A percentile compares a stretch with the other conserved stretches of the same genome.
These are phyloP conservation scores for Arthrobotrys conoides DNA, from an alignment of 2,329 filamentous ascomycete species.

Conservation along the genomic window DNA sequence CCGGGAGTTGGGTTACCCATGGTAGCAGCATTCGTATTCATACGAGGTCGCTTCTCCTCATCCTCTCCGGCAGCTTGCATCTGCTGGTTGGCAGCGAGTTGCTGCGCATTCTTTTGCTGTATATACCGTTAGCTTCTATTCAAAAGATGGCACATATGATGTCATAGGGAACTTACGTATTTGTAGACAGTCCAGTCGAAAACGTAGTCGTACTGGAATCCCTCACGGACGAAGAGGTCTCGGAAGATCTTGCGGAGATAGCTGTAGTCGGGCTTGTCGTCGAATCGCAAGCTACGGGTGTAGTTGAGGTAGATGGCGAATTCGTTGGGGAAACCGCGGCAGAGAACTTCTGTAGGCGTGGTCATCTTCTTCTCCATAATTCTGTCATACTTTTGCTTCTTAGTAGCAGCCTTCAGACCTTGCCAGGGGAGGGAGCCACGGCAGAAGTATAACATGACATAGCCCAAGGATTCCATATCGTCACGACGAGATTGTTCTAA, in stretches of 20 bases:
- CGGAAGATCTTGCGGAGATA: constrained; percentile 99
- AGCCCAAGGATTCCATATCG: constrained; percentile 98
- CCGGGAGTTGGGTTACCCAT: constrained; percentile 63
- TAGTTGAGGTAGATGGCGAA: constrained; percentile 99
- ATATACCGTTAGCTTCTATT: constrained; percentile 47
- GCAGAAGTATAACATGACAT: constrained; percentile 99
- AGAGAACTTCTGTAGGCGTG: constrained; percentile 96
- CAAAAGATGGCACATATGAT: neutral
- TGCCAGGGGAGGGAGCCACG: constrained; percentile 99
- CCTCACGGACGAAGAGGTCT: constrained; percentile 97
- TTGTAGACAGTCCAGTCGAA: constrained; percentile 90
- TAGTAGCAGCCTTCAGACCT: constrained; percentile 96
- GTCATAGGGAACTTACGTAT: constrained; percentile 62
- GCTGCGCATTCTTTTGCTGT: constrained; percentile 65
- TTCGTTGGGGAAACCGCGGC: constrained; percentile 98
- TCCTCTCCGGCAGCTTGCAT: constrained; percentile 62
- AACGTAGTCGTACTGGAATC: constrained; percentile 99
- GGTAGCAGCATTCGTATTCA: constrained; percentile 62
- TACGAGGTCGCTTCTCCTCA: constrained; percentile 62
- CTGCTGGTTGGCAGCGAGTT: constrained; percentile 63
- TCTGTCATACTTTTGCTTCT: constrained; percentile 99
- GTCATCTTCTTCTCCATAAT: constrained; percentile 99
- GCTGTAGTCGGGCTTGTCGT: constrained; percentile 99
- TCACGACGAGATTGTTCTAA: constrained; percentile 97
- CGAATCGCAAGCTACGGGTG: constrained; percentile 96